phyloP scores from a whole-genome alignment of 495 filamentous ascomycete genomes.

The Amphirosellinia nigrospora region DNA sequence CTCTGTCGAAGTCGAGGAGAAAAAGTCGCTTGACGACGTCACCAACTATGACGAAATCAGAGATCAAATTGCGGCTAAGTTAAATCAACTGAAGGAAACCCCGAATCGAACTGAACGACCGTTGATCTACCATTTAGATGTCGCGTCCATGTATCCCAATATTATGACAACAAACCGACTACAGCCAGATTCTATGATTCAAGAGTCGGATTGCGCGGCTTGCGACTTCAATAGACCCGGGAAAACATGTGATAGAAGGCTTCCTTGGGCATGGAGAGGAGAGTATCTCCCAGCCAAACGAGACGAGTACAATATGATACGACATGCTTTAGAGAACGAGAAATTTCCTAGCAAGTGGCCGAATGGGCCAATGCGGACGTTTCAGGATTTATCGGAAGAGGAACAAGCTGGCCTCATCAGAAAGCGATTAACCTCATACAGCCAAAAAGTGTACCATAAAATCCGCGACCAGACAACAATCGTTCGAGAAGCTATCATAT shows the following conservation, averaged over 20 bases:
- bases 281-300: slow-evolving; percentile 95
- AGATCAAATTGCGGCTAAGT: slow-evolving; percentile 74
- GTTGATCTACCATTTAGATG: slow-evolving; percentile 96
- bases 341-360: slow-evolving; percentile 79
- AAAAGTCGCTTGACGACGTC: slow-evolving; percentile 90
- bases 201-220: slow-evolving; percentile 93
- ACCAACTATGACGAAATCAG: slow-evolving; percentile 93
- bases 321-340: slow-evolving; percentile 90
- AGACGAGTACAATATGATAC: slow-evolving; percentile 99
- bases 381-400: slow-evolving; percentile 79
- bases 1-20: slow-evolving; percentile 91
- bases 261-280: slow-evolving; percentile 98
- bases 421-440: slow-evolving; percentile 90
- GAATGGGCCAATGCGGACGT: slow-evolving; percentile 71
- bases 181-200: slow-evolving; percentile 97
- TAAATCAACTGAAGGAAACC: slow-evolving; percentile 76
- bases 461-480: slow-evolving; percentile 95
- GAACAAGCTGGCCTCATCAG: slow-evolving; percentile 84
- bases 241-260: slow-evolving; percentile 92
- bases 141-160: slow-evolving; percentile 99
- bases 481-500: slow-evolving; percentile 95
- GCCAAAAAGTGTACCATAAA: slow-evolving; percentile 99
- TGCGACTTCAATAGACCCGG: slow-evolving; percentile 99
- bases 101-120: slow-evolving; percentile 84
- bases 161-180: slow-evolving; percentile 99